Evolutionary conservation across 371 early-diverging fungal species (phyloP).

Genomic region (Dichotomocladium elegans): DNA sequence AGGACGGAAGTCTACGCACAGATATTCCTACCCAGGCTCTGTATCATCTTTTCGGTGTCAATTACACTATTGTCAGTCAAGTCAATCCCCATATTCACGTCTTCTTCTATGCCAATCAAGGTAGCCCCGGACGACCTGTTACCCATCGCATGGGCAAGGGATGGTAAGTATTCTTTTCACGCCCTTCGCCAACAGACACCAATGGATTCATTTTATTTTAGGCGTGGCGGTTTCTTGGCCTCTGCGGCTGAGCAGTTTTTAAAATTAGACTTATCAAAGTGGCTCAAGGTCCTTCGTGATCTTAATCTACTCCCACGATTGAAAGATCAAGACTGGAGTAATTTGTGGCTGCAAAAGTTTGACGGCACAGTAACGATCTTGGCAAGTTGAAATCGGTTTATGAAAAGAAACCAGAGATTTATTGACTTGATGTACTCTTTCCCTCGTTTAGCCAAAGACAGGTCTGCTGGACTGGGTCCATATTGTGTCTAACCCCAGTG

Average conservation of each 20-base stretch:
- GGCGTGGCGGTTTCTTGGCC: slow-evolving; percentile 89
- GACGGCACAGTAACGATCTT: slow-evolving; percentile 85
- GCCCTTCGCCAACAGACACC: neutral
- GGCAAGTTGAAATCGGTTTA: slow-evolving; percentile 39
- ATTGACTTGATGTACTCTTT: no score
- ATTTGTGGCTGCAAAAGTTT: slow-evolving; percentile 84
- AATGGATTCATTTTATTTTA: no score
- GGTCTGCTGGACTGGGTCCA: slow-evolving; percentile 62
- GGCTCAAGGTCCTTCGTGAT: slow-evolving; percentile 79
- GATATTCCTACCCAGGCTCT: slow-evolving; percentile 82
- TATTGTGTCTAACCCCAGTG: slow-evolving; percentile 71
- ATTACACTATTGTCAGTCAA: slow-evolving; percentile 85
- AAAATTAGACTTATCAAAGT: slow-evolving; percentile 84
- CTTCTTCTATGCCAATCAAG: slow-evolving; percentile 80
- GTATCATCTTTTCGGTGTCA: slow-evolving; percentile 80
- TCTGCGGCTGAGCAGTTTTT: slow-evolving; percentile 75
- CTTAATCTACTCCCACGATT: slow-evolving; percentile 73
- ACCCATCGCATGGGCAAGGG: slow-evolving; percentile 55
- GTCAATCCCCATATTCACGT: slow-evolving; percentile 89
- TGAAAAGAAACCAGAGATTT: no score
- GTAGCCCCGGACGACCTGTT: slow-evolving; percentile 71
- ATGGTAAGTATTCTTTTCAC: slow-evolving; percentile 35
- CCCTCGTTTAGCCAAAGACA: slow-evolving; percentile 50
- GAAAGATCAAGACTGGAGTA: slow-evolving; percentile 76
- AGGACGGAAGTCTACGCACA: slow-evolving; percentile 84